Conservation (phyloP, 2,329 filamentous ascomycete species). For the Sporothrix globosa region DNA sequence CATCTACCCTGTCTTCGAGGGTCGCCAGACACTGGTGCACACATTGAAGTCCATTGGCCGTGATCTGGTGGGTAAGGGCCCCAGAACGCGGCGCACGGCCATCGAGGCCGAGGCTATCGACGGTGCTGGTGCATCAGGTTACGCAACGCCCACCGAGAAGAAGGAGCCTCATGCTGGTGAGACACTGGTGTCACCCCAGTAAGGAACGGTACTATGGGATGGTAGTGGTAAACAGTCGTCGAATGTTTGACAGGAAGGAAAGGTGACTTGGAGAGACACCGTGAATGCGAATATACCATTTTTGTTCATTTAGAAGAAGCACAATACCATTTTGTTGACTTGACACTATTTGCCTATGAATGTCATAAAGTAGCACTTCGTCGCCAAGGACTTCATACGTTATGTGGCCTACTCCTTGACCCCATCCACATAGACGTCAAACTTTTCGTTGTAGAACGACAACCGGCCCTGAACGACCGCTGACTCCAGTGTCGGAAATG, state of each 20-base stretch:
- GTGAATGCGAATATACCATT: slow-evolving; percentile 5
- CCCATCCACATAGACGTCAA: slow-evolving; percentile 64
- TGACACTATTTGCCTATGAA: too few species aligned
- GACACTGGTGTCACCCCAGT: not conserved
- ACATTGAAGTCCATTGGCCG: slow-evolving; percentile 64
- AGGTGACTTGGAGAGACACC: not conserved
- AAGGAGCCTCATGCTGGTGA: slow-evolving; percentile 28
- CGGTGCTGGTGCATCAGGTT: slow-evolving; percentile 28
- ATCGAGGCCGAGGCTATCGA: slow-evolving; percentile 35
- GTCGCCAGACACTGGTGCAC: slow-evolving; percentile 65
- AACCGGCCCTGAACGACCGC: slow-evolving; percentile 54
- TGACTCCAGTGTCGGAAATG: slow-evolving; percentile 59
- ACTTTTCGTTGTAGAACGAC: slow-evolving; percentile 71
- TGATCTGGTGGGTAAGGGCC: slow-evolving; percentile 58
- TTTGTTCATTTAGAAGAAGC: slow-evolving; percentile 8
- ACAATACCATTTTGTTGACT: not conserved
- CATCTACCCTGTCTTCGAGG: slow-evolving; percentile 80
- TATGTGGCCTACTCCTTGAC: slow-evolving; percentile 18
- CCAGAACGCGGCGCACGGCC: slow-evolving; percentile 32
- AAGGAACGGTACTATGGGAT: not conserved
- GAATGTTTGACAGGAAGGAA: not conserved
- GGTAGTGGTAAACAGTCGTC: not conserved
- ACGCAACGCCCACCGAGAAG: slow-evolving; percentile 37
- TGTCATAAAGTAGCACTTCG: too few species aligned
- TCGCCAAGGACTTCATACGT: too few species aligned